phyloP scores from a whole-genome alignment of 78 protist genomes.

The slime mould (Dictyostelium discoideum) region dicty_2.7 NC_007088.5:4058501-4059000 shows the following conservation, averaged over 20 bases:
- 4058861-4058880: not conserved
- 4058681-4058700: not conserved
- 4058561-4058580: conserved; percentile 20
- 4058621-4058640: not conserved
- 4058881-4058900: not conserved
- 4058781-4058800: conserved; percentile 48
- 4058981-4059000: too few species aligned
- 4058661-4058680: not conserved
- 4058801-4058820: conserved; percentile 27
- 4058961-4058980: too few species aligned
- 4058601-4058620: not conserved
- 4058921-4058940: too few species aligned
- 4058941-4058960: too few species aligned
- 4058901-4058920: not conserved
- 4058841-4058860: conserved; percentile 20
- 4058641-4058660: not conserved
- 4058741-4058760: conserved; percentile 6
- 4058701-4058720: not conserved
- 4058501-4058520: conserved; percentile 16
- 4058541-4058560: conserved; percentile 31
- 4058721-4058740: conserved; percentile 40
- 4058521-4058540: conserved; percentile 32
- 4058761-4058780: conserved; percentile 40
- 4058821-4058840: conserved; percentile 56
- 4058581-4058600: not conserved